Base-by-base conservation (phyloP, 495 filamentous ascomycete genomes). In the Podospora anserina region DNA sequence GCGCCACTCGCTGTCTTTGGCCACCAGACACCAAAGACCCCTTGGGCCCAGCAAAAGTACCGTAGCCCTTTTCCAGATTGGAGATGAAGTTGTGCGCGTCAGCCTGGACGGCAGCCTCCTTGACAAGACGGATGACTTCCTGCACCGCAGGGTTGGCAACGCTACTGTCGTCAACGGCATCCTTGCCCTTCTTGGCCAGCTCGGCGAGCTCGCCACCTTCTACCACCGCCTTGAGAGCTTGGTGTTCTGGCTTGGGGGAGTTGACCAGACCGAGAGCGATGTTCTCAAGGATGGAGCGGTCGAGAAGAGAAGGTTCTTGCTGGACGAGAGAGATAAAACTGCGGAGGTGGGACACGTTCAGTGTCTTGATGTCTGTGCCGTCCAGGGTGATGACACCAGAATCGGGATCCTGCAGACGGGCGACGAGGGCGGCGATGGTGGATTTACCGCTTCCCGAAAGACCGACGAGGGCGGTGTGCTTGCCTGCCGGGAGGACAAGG, bases 401-500 rank as follows among this genome's bases (percentile, higher is more conserved):
- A n/a, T 19, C 32, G 6, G 61, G 70, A 70, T 2, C 71, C 76
- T 20, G 82, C 80, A 2, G 79, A 83, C 53, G 71, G 75, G 19
- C 63, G 85, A 90, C 71, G 64, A 83, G 59, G 23, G 92, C 92
- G 27, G 97, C 90, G 19, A 97, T 90, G 4, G 94, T 97, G 75
- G 89, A 92, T 80, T 99, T 99, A 67, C 94, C 90, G 66, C 91
- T 74, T 0, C 75, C 75, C 0, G 73, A 75, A 0, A 75, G 70
- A 23, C 75, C 88, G 2, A 77, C 92, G 56, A 98, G 81, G 19
- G 94, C 92, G 28, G 91, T 92, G 65, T 90, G 91, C 79, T 96
- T 93, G 19, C 92, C 92, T 4, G 94, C 91, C 4, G 91, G 89
- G 67, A 97, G 88, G 2, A 82, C 68, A 13, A 99, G 82, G 68